These are phyloP conservation scores for Peronosclerospora sorghi DNA, from an alignment of 352 stramenopile genomes.

Conservation along the genomic window DNA sequence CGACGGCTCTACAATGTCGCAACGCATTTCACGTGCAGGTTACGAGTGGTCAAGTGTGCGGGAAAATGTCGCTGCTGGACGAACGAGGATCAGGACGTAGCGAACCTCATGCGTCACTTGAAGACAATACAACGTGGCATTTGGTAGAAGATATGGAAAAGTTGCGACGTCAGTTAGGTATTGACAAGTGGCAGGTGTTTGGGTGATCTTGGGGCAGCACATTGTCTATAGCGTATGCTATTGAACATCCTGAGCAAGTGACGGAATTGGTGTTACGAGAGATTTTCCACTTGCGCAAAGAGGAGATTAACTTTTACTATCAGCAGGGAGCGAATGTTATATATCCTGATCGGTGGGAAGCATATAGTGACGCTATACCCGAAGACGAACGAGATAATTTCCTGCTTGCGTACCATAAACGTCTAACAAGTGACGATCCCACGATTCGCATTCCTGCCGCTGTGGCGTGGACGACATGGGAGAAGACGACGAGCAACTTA, in stretches of 20 bases:
- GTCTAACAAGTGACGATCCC: conserved; percentile 81
- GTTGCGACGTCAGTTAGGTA: conserved; percentile 69
- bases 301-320: conserved; percentile 92
- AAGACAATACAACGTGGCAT: conserved; percentile 88
- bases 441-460: conserved; percentile 67
- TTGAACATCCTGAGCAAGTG: conserved; percentile 73
- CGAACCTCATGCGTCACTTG: conserved; percentile 71
- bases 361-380: conserved; percentile 80
- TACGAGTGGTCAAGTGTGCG: too few species aligned
- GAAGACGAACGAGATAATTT: conserved; percentile 74
- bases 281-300: conserved; percentile 86
- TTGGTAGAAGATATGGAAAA: conserved; percentile 91
- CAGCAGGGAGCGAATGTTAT: conserved; percentile 81
- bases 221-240: conserved; percentile 87
- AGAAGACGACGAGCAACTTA: conserved; percentile 82
- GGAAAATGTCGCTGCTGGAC: too few species aligned
- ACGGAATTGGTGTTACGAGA: conserved; percentile 86
- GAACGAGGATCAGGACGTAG: conserved; percentile 87
- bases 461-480: conserved; percentile 86
- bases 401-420: conserved; percentile 81
- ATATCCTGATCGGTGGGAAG: conserved; percentile 87
- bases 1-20: too few species aligned
- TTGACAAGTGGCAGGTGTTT: conserved; percentile 90
- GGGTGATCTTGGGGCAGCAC: conserved; percentile 92
- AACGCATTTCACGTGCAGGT: too few species aligned